phyloP scores from a whole-genome alignment of 1,284 basidiomycete species.

The Ceratobasidium sp. region DNA sequence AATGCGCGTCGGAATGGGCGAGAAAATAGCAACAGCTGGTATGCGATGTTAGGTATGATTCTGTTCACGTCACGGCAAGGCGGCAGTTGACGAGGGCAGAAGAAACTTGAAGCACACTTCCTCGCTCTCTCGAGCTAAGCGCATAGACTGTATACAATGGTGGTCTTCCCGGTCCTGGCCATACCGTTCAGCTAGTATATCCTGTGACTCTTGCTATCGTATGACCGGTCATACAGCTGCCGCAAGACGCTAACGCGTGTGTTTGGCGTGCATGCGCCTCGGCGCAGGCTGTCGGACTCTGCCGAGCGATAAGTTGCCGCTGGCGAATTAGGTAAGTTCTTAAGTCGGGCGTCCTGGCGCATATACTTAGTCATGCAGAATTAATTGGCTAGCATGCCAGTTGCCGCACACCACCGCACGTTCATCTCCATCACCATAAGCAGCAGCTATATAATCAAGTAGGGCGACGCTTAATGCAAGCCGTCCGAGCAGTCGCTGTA shows the following conservation, averaged over 20 bases:
- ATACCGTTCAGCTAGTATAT: slow-evolving; percentile 51
- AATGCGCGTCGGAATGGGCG: slow-evolving; percentile 19
- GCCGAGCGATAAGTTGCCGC: slow-evolving; percentile 14
- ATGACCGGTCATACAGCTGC: slow-evolving; percentile 47
- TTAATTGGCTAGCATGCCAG: neutral
- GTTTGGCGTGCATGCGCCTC: slow-evolving; percentile 33
- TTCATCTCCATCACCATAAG: neutral
- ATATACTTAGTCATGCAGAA: too few species aligned
- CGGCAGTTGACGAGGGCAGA: slow-evolving; percentile 51
- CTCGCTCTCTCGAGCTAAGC: slow-evolving; percentile 22
- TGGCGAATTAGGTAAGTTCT: neutral
- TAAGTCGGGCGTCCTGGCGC: neutral
- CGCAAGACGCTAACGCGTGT: slow-evolving; percentile 48
- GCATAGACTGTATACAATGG: slow-evolving; percentile 50
- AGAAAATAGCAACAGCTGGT: slow-evolving; percentile 40
- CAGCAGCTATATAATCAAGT: neutral
- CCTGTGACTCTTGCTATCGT: slow-evolving; percentile 6
- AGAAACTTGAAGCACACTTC: slow-evolving; percentile 52
- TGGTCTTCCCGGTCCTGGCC: slow-evolving; percentile 50
- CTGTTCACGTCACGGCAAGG: slow-evolving; percentile 22
- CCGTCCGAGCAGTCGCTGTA: neutral
- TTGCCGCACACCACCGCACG: slow-evolving; percentile 9
- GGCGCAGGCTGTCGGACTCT: neutral
- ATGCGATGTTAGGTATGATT: slow-evolving; percentile 42
- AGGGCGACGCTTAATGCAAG: neutral